phyloP scores from a whole-genome alignment of 345 rosid species.

The Turritis glabra region DNA sequence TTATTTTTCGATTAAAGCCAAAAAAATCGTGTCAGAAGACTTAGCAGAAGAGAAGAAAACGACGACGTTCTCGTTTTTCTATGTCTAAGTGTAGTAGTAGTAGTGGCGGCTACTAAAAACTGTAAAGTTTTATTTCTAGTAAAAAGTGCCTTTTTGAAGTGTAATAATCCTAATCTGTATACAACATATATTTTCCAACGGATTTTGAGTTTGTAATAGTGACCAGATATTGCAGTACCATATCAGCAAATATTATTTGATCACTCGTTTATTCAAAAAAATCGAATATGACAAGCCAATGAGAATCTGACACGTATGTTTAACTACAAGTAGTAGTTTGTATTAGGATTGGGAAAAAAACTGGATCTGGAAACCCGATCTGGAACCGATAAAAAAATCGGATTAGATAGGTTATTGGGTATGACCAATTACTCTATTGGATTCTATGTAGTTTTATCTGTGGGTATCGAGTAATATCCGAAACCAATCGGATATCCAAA shows the following conservation, averaged over 20 bases:
- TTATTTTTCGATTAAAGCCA: not conserved
- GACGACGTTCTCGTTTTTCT: constrained; percentile 14
- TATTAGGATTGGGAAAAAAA: too few species aligned
- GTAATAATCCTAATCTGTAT: not conserved
- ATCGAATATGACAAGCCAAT: not conserved
- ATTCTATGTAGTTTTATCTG: too few species aligned
- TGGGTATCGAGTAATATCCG: too few species aligned
- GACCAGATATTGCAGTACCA: not conserved
- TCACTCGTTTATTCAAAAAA: not conserved
- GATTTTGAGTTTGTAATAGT: not conserved
- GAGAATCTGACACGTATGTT: not conserved
- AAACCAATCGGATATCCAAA: too few species aligned
- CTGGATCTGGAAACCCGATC: too few species aligned
- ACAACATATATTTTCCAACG: not conserved
- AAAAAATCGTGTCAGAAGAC: constrained; percentile 31
- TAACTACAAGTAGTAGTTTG: constrained; percentile 7
- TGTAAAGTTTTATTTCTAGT: not conserved
- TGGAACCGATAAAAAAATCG: too few species aligned
- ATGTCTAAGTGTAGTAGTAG: constrained; percentile 26
- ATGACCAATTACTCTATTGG: too few species aligned
- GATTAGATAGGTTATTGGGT: too few species aligned
- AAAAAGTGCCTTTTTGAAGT: not conserved
- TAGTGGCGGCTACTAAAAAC: constrained; percentile 27
- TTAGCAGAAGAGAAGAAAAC: constrained; percentile 16
- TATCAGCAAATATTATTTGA: not conserved